Conservation (phyloP, 2,329 filamentous ascomycete genomes). For the Domatiomyces catenatus region DNA sequence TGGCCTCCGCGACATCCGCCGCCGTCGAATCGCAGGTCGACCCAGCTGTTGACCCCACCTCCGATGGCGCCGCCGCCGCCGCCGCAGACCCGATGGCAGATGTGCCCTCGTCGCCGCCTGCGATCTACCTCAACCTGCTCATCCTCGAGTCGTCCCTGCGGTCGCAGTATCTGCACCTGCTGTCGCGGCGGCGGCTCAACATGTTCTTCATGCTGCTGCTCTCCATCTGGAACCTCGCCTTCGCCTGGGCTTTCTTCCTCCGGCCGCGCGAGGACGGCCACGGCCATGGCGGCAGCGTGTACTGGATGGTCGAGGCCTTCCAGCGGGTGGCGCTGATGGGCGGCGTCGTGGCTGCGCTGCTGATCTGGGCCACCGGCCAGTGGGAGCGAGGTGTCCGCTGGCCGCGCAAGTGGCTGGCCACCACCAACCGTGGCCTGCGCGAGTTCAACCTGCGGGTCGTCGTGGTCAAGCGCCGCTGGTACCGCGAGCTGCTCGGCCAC, state of each 20-base stretch:
- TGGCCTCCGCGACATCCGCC: not conserved
- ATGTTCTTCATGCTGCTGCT: conserved; percentile 79
- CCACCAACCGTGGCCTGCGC: conserved; percentile 77
- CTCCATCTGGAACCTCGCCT: conserved; percentile 64
- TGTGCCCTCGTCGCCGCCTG: conserved; percentile 77
- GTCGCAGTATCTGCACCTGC: conserved; percentile 79
- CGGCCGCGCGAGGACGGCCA: conserved; percentile 90
- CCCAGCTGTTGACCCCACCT: conserved; percentile 29
- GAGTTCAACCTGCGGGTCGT: conserved; percentile 96
- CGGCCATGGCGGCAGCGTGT: conserved; percentile 81
- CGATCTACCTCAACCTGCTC: conserved; percentile 95
- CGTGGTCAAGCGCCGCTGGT: conserved; percentile 67
- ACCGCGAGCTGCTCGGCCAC: conserved; percentile 59
- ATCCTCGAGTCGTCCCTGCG: conserved; percentile 91
- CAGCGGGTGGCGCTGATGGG: conserved; percentile 88
- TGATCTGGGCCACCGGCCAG: conserved; percentile 90
- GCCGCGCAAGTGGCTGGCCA: conserved; percentile 78
- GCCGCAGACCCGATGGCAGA: too few species aligned
- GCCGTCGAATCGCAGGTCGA: conserved; percentile 38
- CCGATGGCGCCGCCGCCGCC: not conserved
- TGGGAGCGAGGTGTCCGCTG: conserved; percentile 92
- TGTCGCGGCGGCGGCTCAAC: conserved; percentile 76
- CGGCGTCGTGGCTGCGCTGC: conserved; percentile 67
- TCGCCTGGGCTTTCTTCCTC: conserved; percentile 80
- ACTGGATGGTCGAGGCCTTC: conserved; percentile 83